These are phyloP conservation scores for Ascochyta clinopodiicola DNA, from an alignment of 2,329 filamentous ascomycete genomes.

Conservation along the genomic window DNA sequence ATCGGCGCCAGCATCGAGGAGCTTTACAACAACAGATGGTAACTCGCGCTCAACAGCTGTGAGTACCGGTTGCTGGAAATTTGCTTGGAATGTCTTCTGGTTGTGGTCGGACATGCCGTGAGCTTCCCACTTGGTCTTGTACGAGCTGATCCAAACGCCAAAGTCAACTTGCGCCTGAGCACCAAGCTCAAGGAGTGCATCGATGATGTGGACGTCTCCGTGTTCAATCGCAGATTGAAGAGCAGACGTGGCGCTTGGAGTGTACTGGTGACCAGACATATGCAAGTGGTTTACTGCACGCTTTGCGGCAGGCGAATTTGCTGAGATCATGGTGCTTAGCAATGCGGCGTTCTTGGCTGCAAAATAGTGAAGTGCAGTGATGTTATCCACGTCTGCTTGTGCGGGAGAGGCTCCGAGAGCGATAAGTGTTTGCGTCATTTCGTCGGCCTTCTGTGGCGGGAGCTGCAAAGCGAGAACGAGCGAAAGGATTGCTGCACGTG, in stretches of 20 bases:
- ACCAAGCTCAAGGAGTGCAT: conserved; percentile 65
- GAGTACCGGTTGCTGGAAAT: conserved; percentile 70
- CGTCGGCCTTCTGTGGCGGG: conserved; percentile 66
- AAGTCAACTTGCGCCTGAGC: conserved; percentile 67
- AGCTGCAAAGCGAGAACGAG: conserved; percentile 72
- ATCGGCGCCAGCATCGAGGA: conserved; percentile 71
- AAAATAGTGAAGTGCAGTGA: conserved; percentile 67
- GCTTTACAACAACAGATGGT: conserved; percentile 60
- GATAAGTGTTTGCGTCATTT: conserved; percentile 70
- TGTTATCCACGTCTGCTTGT: conserved; percentile 71
- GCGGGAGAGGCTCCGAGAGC: conserved; percentile 74
- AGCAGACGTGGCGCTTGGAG: conserved; percentile 53
- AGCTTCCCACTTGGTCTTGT: conserved; percentile 52
- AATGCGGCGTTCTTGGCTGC: conserved; percentile 20
- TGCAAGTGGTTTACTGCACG: conserved; percentile 71
- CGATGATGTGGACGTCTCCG: conserved; percentile 12
- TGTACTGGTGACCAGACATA: conserved; percentile 48
- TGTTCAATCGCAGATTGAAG: conserved; percentile 61
- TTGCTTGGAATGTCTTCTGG: conserved; percentile 55
- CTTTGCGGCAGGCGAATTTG: conserved; percentile 67
- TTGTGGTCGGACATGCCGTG: conserved; percentile 56
- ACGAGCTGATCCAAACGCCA: conserved; percentile 68
- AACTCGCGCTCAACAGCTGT: conserved; percentile 62
- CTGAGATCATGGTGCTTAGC: conserved; percentile 57
- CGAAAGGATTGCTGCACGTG: conserved; percentile 69